A percentile compares a stretch with the other conserved stretches of the same genome.
phyloP scores from a whole-genome alignment of 2,329 filamentous ascomycete species.

The Gremmenia infestans region DNA sequence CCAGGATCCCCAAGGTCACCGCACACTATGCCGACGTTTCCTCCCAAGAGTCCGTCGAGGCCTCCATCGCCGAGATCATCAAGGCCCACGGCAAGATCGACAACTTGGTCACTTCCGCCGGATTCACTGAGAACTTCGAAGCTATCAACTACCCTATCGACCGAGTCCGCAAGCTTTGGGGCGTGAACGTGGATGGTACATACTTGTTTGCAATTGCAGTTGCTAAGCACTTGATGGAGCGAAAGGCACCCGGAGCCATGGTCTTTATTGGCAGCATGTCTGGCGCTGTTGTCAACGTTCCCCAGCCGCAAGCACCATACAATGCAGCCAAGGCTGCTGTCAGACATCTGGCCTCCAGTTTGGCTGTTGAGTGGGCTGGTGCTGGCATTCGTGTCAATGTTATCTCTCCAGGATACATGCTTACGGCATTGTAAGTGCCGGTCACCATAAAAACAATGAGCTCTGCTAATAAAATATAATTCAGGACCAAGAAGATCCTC shows the following conservation, averaged over 20 bases:
- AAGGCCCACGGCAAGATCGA: conserved; percentile 75
- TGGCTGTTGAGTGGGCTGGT: conserved; percentile 91
- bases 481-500: conserved; percentile 86
- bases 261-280: conserved; percentile 97
- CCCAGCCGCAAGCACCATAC: conserved; percentile 89
- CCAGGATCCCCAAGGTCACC: conserved; percentile 73
- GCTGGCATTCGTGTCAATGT: conserved; percentile 89
- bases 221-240: conserved; percentile 82
- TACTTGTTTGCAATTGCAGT: conserved; percentile 83
- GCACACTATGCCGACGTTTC: conserved; percentile 88
- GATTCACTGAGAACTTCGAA: conserved; percentile 94
- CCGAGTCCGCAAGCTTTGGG: conserved; percentile 88
- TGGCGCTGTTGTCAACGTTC: conserved; percentile 88
- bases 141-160: conserved; percentile 88
- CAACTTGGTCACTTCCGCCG: conserved; percentile 90
- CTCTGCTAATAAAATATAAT: conserved; percentile 12
- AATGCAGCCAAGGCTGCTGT: conserved; percentile 92
- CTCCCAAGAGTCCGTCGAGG: conserved; percentile 70
- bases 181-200: conserved; percentile 88
- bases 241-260: conserved; percentile 75
- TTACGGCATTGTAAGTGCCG: conserved; percentile 74
- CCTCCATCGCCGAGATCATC: conserved; percentile 66
- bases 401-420: conserved; percentile 94
- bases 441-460: background rate
- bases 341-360: conserved; percentile 76